These are phyloP conservation scores for Lagenidium giganteum DNA, from an alignment of 352 stramenopile species.

Conservation along the genomic window DNA sequence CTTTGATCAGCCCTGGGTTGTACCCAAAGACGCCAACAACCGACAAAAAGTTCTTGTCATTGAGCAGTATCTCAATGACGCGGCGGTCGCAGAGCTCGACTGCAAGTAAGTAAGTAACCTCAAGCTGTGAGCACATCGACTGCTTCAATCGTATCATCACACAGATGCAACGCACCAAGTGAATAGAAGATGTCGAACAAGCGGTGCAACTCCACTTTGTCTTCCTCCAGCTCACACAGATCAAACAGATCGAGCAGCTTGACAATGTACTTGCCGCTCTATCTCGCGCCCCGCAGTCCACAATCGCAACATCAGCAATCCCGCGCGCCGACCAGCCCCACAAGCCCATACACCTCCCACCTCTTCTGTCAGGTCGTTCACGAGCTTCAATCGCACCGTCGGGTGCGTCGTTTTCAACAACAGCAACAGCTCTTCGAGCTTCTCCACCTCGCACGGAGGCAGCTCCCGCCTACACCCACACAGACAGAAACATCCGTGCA, in stretches of 20 bases:
- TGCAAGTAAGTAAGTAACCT: too few species aligned
- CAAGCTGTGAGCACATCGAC: neutral
- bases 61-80: slow-evolving; percentile 54
- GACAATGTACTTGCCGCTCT: slow-evolving; percentile 58
- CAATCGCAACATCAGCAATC: slow-evolving; percentile 1
- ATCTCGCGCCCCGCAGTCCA: too few species aligned
- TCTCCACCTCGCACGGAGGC: slow-evolving; percentile 48
- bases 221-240: slow-evolving; percentile 46
- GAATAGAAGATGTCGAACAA: slow-evolving; percentile 64
- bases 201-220: slow-evolving; percentile 39
- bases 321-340: neutral
- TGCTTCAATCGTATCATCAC: too few species aligned
- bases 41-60: slow-evolving; percentile 61
- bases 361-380: slow-evolving; percentile 30
- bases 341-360: slow-evolving; percentile 14
- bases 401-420: slow-evolving; percentile 40
- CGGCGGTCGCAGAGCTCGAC: slow-evolving; percentile 56
- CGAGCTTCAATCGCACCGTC: slow-evolving; percentile 31
- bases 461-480: slow-evolving; percentile 31
- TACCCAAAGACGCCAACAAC: slow-evolving; percentile 65
- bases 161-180: slow-evolving; percentile 29
- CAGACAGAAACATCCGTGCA: too few species aligned
- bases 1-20: slow-evolving; percentile 55
- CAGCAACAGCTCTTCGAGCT: slow-evolving; percentile 44
- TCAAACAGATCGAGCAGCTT: slow-evolving; percentile 63